Conservation (phyloP, 441 rosid species). For the Gossypium davidsonii region DNA sequence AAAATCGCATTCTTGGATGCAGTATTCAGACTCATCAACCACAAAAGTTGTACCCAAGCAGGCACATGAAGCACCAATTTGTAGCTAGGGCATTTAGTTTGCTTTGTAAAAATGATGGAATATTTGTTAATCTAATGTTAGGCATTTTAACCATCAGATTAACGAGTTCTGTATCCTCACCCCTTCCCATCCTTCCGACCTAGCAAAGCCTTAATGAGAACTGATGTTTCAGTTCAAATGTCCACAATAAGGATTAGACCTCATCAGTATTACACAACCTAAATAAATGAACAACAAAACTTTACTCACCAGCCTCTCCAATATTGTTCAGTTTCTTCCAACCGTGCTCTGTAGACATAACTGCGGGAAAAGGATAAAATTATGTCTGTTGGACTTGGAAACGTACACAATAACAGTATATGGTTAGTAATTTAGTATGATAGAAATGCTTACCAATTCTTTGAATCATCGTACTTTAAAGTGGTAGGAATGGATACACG, state of each 20-base stretch:
- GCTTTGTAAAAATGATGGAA: background rate
- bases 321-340: conserved; percentile 83
- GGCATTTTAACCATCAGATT: background rate
- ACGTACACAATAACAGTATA: background rate
- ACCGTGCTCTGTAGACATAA: conserved; percentile 58
- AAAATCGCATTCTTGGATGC: background rate
- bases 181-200: conserved; percentile 1
- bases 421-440: background rate
- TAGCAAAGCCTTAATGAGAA: conserved; percentile 3
- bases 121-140: background rate
- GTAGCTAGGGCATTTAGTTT: background rate
- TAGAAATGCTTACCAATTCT: conserved; percentile 57
- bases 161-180: background rate
- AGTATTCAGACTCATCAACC: background rate
- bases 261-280: background rate
- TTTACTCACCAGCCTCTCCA: conserved; percentile 85
- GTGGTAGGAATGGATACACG: conserved; percentile 81
- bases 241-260: background rate
- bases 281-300: background rate
- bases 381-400: conserved; percentile 8
- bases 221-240: background rate
- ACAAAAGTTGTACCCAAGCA: conserved; percentile 3
- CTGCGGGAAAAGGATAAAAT: conserved; percentile 35
- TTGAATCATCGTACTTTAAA: conserved; percentile 66
- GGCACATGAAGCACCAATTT: background rate